Percentiles rank a stretch among this genome's conserved stretches.
Conservation (phyloP, 2,329 filamentous ascomycete genomes). For the Xylaria sp. region DNA sequence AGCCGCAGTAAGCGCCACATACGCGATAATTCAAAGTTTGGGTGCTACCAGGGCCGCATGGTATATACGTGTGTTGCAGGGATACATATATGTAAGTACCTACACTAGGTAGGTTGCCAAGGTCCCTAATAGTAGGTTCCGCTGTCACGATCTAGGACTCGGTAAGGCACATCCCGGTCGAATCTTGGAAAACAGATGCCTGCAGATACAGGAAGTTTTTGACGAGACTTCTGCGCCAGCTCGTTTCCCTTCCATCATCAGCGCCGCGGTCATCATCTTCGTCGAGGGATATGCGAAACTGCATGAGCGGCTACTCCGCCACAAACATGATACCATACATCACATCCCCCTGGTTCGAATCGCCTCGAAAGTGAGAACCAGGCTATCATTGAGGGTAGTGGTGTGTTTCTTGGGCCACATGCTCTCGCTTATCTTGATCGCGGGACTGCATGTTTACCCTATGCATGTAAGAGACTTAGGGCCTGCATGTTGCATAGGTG, state of each 20-base stretch:
- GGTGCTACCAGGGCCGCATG: slow-evolving; percentile 17
- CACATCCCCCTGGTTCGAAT: slow-evolving; percentile 7
- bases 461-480: slow-evolving; percentile 34
- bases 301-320: slow-evolving; percentile 1
- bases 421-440: slow-evolving; percentile 39
- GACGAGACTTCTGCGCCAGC: slow-evolving; percentile 1
- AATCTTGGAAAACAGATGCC: slow-evolving; percentile 16
- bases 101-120: slow-evolving; percentile 19
- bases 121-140: slow-evolving; percentile 4
- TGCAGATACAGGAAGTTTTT: slow-evolving; percentile 24
- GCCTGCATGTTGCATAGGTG: slow-evolving; percentile 36
- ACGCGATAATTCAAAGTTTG: slow-evolving; percentile 19
- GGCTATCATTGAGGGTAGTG: slow-evolving; percentile 20
- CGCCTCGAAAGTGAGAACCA: slow-evolving; percentile 22
- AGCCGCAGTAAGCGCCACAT: slow-evolving; percentile 34
- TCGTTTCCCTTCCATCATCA: not conserved
- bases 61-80: slow-evolving; percentile 21
- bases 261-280: not conserved
- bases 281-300: slow-evolving; percentile 2
- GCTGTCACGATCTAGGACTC: slow-evolving; percentile 25
- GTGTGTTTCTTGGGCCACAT: slow-evolving; percentile 29
- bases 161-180: slow-evolving; percentile 27
- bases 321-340: slow-evolving; percentile 9
- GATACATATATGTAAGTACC: slow-evolving; percentile 18
- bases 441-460: slow-evolving; percentile 31